A percentile compares a stretch with the other conserved stretches of the same genome.
Conservation (phyloP, 164 flowering plant genomes). For the Euptelea pleiosperma region DNA sequence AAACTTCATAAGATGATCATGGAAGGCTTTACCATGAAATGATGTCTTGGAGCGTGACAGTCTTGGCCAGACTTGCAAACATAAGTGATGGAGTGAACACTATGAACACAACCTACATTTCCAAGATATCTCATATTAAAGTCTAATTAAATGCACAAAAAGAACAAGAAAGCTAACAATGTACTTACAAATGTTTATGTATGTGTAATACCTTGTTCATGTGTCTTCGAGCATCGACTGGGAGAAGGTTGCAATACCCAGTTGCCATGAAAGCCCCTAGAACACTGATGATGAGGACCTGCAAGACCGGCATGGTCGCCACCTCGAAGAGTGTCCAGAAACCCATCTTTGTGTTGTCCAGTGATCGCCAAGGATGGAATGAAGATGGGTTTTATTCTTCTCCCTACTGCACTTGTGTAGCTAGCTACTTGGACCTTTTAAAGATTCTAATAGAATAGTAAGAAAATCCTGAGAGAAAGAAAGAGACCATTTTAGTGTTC, state of each 20-base stretch:
- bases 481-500: too few relatives aligned
- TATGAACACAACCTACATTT: conserved; percentile 73
- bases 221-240: conserved; percentile 51
- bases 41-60: conserved; percentile 76
- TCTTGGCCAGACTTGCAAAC: conserved; percentile 71
- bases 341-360: conserved; percentile 77
- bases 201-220: conserved; percentile 60
- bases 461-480: too few relatives aligned
- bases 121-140: too few relatives aligned
- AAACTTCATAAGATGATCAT: too few relatives aligned
- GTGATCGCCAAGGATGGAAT: too few relatives aligned
- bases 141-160: too few relatives aligned
- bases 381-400: too few relatives aligned
- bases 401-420: too few relatives aligned
- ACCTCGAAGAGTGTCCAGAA: conserved; percentile 70
- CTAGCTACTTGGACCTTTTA: too few relatives aligned
- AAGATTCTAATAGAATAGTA: too few relatives aligned
- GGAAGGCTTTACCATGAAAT: conserved; percentile 67
- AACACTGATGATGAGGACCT: conserved; percentile 63
- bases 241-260: conserved; percentile 53
- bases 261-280: conserved; percentile 80
- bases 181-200: too few relatives aligned
- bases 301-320: conserved; percentile 72
- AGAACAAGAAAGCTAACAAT: too few relatives aligned
- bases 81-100: conserved; percentile 80